Conservation (phyloP, 2,329 filamentous ascomycete species). For the Hypoxylon sp. region DNA sequence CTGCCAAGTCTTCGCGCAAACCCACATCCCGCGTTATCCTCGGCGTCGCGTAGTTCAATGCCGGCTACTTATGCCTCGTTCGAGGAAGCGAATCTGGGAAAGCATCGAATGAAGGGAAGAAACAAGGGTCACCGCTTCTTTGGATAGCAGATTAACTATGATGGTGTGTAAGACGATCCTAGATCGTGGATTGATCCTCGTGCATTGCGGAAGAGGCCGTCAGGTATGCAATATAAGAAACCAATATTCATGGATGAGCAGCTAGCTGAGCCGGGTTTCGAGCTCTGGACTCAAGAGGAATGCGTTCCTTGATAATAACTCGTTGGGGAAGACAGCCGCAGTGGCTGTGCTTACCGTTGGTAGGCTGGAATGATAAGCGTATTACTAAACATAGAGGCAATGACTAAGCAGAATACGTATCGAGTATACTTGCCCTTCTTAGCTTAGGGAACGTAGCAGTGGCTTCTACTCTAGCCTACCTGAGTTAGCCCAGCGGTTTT, state of each 20-base stretch:
- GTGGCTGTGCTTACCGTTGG: conserved; percentile 29
- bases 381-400: conserved; percentile 30
- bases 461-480: not conserved
- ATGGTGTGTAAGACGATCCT: conserved; percentile 36
- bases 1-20: conserved; percentile 14
- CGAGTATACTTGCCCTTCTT: conserved; percentile 17
- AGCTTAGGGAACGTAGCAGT: conserved; percentile 4
- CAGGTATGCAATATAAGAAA: conserved; percentile 16
- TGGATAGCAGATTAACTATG: conserved; percentile 15
- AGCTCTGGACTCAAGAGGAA: conserved; percentile 29
- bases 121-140: conserved; percentile 31
- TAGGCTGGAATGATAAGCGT: not conserved
- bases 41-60: conserved; percentile 21
- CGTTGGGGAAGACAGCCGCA: conserved; percentile 33
- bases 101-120: conserved; percentile 4
- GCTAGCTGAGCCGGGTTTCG: conserved; percentile 19
- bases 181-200: conserved; percentile 22
- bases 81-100: conserved; percentile 15
- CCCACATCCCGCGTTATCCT: conserved; percentile 23
- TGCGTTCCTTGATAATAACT: conserved; percentile 37
- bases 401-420: conserved; percentile 21
- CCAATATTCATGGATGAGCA: conserved; percentile 11
- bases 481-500: conserved; percentile 33
- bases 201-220: conserved; percentile 28
- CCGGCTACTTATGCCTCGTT: conserved; percentile 24